Evolutionary conservation across 2,329 filamentous ascomycete species (phyloP).

Genomic region (Kalmusia sp.): DNA sequence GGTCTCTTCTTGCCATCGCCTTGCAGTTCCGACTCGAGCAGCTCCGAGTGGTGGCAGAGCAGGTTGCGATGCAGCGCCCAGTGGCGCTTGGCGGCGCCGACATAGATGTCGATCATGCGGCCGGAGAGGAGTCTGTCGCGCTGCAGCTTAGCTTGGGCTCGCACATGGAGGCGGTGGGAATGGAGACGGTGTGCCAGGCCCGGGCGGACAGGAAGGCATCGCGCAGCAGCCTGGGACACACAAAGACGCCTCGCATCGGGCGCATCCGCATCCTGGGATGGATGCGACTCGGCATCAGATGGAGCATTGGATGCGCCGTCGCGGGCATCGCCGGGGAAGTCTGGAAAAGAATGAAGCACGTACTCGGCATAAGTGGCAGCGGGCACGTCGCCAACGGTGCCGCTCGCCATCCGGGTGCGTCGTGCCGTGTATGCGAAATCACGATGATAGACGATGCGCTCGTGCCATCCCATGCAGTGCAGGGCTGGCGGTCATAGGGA

Average conservation of each 20-base stretch:
- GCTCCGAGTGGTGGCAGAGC: constrained; percentile 60
- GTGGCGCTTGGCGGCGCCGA: constrained; percentile 55
- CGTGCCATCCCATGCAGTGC: constrained; percentile 47
- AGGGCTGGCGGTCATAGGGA: constrained; percentile 32
- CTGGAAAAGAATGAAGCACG: constrained; percentile 43
- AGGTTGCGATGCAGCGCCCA: constrained; percentile 62
- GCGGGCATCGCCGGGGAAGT: constrained; percentile 1
- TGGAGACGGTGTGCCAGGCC: constrained; percentile 44
- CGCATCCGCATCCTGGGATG: constrained; percentile 21
- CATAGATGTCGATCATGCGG: constrained; percentile 59
- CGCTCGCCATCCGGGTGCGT: constrained; percentile 54
- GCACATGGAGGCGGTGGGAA: constrained; percentile 47
- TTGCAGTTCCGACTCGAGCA: constrained; percentile 48
- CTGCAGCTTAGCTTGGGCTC: constrained; percentile 54
- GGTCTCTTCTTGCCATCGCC: constrained; percentile 46
- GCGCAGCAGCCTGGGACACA: constrained; percentile 13
- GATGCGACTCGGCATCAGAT: constrained; percentile 11
- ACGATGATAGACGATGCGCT: constrained; percentile 44
- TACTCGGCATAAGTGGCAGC: constrained; percentile 62
- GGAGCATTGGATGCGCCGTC: constrained; percentile 23
- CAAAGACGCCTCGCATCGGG: constrained; percentile 17
- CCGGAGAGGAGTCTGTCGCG: constrained; percentile 61
- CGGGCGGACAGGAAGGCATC: constrained; percentile 38
- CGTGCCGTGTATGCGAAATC: constrained; percentile 54
- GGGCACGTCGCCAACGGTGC: constrained; percentile 55